Evolutionary conservation across 352 stramenopile species (phyloP).

Genomic region (Phytophthora hybrid): DNA sequence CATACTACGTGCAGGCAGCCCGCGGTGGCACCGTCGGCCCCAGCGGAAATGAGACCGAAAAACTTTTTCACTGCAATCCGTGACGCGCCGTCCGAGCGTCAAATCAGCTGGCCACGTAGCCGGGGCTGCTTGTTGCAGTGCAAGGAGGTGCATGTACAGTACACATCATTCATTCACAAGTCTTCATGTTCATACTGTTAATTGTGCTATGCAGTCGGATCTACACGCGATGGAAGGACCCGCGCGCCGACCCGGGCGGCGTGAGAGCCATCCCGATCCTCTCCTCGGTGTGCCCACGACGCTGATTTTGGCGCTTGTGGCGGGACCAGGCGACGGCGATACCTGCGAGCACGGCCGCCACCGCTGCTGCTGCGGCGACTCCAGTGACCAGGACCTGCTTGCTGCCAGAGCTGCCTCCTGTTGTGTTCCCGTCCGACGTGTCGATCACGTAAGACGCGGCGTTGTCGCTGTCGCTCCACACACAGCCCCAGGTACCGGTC

Average conservation of each 20-base stretch:
- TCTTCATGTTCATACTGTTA: not conserved
- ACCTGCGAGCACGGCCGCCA: slow-evolving; percentile 15
- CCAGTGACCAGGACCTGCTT: not conserved
- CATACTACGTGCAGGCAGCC: not conserved
- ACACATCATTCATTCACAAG: not conserved
- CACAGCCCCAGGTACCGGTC: slow-evolving; percentile 65
- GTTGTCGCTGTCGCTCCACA: slow-evolving; percentile 33
- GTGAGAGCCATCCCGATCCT: slow-evolving; percentile 18
- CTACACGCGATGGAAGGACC: slow-evolving; percentile 33
- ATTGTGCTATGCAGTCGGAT: not conserved
- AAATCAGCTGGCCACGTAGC: slow-evolving; percentile 17
- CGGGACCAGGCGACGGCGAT: slow-evolving; percentile 23
- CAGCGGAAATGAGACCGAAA: slow-evolving; percentile 2
- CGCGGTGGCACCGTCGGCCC: not conserved
- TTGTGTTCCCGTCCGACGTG: slow-evolving; percentile 8
- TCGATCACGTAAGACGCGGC: slow-evolving; percentile 24
- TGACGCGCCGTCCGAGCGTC: slow-evolving; percentile 24
- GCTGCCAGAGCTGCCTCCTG: not conserved
- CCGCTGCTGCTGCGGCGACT: slow-evolving; percentile 2
- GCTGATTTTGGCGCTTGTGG: slow-evolving; percentile 19
- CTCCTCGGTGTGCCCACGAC: not conserved
- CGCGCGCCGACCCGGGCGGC: slow-evolving; percentile 15
- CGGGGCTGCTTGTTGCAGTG: slow-evolving; percentile 3
- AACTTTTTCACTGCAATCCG: slow-evolving; percentile 5
- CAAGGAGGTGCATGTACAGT: not conserved